phyloP scores from a whole-genome alignment of 768 basidiomycete genomes.

The Suillus alpinus region DNA sequence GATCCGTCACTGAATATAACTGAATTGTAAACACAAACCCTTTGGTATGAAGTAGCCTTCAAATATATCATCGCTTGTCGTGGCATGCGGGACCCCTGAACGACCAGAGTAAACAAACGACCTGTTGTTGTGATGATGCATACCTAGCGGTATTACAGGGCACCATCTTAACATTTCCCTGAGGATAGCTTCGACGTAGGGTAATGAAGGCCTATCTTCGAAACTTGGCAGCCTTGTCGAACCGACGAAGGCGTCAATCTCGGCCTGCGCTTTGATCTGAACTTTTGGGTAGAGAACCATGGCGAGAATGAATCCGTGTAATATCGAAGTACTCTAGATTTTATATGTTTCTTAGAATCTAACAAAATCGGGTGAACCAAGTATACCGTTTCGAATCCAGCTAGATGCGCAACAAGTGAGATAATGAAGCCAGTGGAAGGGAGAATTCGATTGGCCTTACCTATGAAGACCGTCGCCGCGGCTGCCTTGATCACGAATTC shows the following conservation, averaged over 20 bases:
- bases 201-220: constrained; percentile 17
- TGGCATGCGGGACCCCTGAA: constrained; percentile 27
- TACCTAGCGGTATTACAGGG: constrained; percentile 21
- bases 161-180: constrained; percentile 22
- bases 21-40: constrained; percentile 27
- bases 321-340: constrained; percentile 12
- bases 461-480: constrained; percentile 20
- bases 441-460: constrained; percentile 8
- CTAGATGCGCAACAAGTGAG: not conserved
- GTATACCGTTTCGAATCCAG: constrained; percentile 1
- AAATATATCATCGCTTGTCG: constrained; percentile 40
- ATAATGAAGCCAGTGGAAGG: not conserved
- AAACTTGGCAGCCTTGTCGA: constrained; percentile 18
- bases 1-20: not conserved
- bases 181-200: constrained; percentile 24
- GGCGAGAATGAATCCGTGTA: constrained; percentile 19
- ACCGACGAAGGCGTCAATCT: constrained; percentile 20
- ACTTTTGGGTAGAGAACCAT: constrained; percentile 19
- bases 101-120: not conserved
- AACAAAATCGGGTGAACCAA: not conserved
- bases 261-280: constrained; percentile 21
- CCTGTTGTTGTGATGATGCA: not conserved
- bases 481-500: constrained; percentile 23
- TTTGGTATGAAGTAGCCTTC: constrained; percentile 50
- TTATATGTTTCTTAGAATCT: not conserved